Percentiles rank a stretch among this genome's conserved stretches.
These are phyloP conservation scores for Calonectria hawksworthii DNA, from an alignment of 2,329 filamentous ascomycete species.

Conservation along the genomic window DNA sequence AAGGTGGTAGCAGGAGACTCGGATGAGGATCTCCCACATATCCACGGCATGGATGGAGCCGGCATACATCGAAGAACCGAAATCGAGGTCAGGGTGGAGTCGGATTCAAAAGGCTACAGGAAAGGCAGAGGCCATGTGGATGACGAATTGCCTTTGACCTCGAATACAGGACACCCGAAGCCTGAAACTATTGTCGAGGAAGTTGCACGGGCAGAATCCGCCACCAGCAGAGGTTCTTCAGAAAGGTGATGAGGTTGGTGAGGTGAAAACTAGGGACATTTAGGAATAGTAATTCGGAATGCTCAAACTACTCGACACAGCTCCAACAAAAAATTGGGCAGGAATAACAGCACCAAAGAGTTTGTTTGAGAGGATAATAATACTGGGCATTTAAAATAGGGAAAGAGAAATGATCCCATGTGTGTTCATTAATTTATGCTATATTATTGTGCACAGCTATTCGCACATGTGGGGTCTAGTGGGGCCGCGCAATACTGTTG, in stretches of 20 bases:
- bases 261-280: not conserved
- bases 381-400: not conserved
- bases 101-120: slow-evolving; percentile 12
- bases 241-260: not conserved
- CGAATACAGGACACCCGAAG: slow-evolving; percentile 39
- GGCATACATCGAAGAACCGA: slow-evolving; percentile 42
- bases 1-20: slow-evolving; percentile 40
- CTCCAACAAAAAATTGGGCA: not conserved
- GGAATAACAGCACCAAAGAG: not conserved
- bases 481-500: too few relatives aligned
- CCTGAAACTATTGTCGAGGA: slow-evolving; percentile 8
- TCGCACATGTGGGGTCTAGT: too few relatives aligned
- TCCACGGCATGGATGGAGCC: not conserved
- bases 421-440: too few relatives aligned
- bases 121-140: slow-evolving; percentile 17
- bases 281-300: not conserved
- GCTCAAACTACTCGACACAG: not conserved
- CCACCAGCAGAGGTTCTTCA: not conserved
- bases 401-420: not conserved
- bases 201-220: not conserved
- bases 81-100: slow-evolving; percentile 40
- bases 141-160: slow-evolving; percentile 42
- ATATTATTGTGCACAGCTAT: too few relatives aligned
- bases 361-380: not conserved
- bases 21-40: slow-evolving; percentile 23